Base-by-base conservation (phyloP, 495 filamentous ascomycete species). In the Thermothielavioides terrestris region DNA sequence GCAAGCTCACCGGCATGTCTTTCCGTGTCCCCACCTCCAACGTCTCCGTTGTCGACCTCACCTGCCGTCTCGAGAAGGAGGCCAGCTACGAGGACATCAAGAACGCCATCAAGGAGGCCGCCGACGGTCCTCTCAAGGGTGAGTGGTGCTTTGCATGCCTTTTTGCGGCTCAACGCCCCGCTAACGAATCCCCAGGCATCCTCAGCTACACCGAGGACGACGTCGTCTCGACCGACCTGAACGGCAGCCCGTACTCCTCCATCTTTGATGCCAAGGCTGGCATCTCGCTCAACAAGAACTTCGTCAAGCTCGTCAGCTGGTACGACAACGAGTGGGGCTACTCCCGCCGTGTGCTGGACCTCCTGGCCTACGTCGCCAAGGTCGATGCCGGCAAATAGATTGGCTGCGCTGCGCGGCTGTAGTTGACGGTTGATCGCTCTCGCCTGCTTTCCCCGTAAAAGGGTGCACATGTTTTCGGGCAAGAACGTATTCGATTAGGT, bases 221-320 rank as follows among this genome's bases (percentile, higher is more conserved):
- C 44, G 71, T 98, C 55, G 92, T 98, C 73, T 96, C 91, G 62
- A 81, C 75, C 57, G 92, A 98, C 70, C 62, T 97, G 69, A 92
- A 85, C 76, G 92, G 94, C 71, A 84, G 96, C 74, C 77, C 74
- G 67, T 68, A 80, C 80, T 95, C 89, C 55, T 95, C 89, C 72
- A 92, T 98, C 82, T 96, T 98, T 74, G 92, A 98, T 73, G 91
- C 91, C 70, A 95, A 95, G 86, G 92, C 92, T 42, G 92, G 92
- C 81, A 97, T 98, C 71, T 84, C 89, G 57, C 83, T 98, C 53
- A 98, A 98, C 83, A 68, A 86, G 58, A 86, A 97, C 81, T 98
- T 98, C 76, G 83, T 97, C 79, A 98, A 98, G 84, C 80, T 98
- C 34, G 83, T 98, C 67, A 82, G 84, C 62, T 98, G 92, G 92